Evolutionary conservation across 495 filamentous ascomycete species (phyloP).

Genomic region (Penicillium turbatum): DNA sequence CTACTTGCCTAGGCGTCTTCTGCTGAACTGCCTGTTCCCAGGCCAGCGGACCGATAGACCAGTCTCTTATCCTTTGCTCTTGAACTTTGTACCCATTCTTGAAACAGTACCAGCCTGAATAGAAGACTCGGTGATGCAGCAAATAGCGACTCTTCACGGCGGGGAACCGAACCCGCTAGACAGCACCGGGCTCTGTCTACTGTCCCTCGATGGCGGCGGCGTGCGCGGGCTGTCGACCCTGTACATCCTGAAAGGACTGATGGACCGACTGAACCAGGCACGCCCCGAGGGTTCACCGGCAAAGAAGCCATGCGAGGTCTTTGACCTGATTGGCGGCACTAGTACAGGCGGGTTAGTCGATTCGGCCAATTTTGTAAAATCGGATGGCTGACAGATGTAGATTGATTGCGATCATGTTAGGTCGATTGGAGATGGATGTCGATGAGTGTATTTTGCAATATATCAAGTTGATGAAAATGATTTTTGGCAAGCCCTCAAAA

Average conservation of each 20-base stretch:
- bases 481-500: slow-evolving; percentile 35
- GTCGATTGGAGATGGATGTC: slow-evolving; percentile 43
- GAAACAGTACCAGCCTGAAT: no score
- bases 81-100: no score
- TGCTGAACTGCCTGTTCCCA: no score
- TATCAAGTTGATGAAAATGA: slow-evolving; percentile 25
- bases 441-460: slow-evolving; percentile 47
- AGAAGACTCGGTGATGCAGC: no score
- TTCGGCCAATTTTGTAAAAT: neutral
- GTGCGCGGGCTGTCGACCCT: slow-evolving; percentile 51
- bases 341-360: slow-evolving; percentile 38
- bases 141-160: no score
- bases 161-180: slow-evolving; percentile 10
- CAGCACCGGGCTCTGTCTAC: slow-evolving; percentile 21
- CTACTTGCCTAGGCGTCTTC: no score
- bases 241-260: slow-evolving; percentile 47
- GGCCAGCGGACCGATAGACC: no score
- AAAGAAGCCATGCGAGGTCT: slow-evolving; percentile 48
- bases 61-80: no score
- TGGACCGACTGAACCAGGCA: slow-evolving; percentile 32
- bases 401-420: slow-evolving; percentile 39
- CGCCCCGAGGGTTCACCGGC: slow-evolving; percentile 10
- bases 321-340: slow-evolving; percentile 41
- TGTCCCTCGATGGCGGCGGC: slow-evolving; percentile 52
- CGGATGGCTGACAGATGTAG: slow-evolving; percentile 20